Evolutionary conservation across 805 yeast species (phyloP).

Genomic region (Candida endomychidarum): DNA sequence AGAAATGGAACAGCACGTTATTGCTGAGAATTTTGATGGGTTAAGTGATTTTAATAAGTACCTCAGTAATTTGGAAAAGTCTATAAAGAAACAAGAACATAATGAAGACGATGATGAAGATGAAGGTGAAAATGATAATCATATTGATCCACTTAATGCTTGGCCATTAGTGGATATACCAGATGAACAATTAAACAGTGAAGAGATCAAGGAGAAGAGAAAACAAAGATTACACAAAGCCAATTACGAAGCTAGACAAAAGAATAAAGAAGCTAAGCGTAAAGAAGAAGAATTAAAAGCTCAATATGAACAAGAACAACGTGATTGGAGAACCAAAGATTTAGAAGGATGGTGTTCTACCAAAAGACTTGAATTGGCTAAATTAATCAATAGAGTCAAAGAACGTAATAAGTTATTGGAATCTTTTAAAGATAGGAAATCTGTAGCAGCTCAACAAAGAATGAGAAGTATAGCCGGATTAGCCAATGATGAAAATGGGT

Average conservation of each 20-base stretch:
- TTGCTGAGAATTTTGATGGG: constrained; percentile 76
- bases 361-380: constrained; percentile 61
- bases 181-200: constrained; percentile 78
- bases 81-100: constrained; percentile 65
- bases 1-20: constrained; percentile 54
- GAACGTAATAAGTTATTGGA: constrained; percentile 69
- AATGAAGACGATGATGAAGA: constrained; percentile 65
- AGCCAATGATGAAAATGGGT: constrained; percentile 66
- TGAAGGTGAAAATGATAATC: constrained; percentile 38
- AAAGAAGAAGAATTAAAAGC: constrained; percentile 59
- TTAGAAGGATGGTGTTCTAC: constrained; percentile 76
- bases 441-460: constrained; percentile 86
- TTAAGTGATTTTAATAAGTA: constrained; percentile 70
- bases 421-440: constrained; percentile 83
- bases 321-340: constrained; percentile 74
- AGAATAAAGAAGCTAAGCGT: constrained; percentile 77
- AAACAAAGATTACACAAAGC: constrained; percentile 81
- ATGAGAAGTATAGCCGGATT: constrained; percentile 89
- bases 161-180: constrained; percentile 78
- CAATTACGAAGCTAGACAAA: constrained; percentile 82
- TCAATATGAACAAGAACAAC: constrained; percentile 64
- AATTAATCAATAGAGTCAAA: constrained; percentile 58
- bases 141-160: constrained; percentile 51
- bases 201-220: constrained; percentile 81
- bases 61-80: constrained; percentile 59